Evolutionary conservation across 805 yeast genomes (phyloP), one percentile per base, ranked within the genome.

Genomic region (Metschnikowia cubensis): DNA sequence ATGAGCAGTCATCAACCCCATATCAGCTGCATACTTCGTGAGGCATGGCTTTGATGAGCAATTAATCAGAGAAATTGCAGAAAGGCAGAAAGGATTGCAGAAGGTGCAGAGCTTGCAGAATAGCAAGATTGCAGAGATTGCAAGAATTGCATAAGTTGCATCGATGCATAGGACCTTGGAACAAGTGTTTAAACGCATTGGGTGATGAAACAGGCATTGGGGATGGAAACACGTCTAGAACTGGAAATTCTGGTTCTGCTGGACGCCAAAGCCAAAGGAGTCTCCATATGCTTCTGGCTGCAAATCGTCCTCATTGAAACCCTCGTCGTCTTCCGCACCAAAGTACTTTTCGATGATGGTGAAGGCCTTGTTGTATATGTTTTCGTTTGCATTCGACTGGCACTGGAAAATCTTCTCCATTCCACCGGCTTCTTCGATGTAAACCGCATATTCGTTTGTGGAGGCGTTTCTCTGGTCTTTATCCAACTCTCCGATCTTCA

Each of bases 361-460:
- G 74, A 81, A 94, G 33, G 98, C 95, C 74, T 90, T 91, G 66
- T 87, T 82, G 71, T 94, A 94, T 64, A 94, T 88, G 65, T 85
- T 88, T 66, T 92, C 95, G 71, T 92, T 94, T 64, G 84, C 88
- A 72, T 89, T 90, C 67, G 80, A 82, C 77, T 94, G 99, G 67
- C 96, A 87, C 54, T 88, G 89, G 70, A 87, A 86, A 61, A 94
- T 92, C 75, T 89, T 91, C 69, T 94, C 98, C 83, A 90, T 86
- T 55, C 99, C 99, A 62, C 97, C 98, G 40, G 97, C 97, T 69
- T 92, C 97, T 74, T 94, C 99, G 65, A 94, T 87, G 73, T 73
- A 89, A 55, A 90, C 79, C 25, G 98, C 96, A 66, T 91, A 86
- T 68, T 87, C 89, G 71, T 94, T 94, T 62, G 83, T 78, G 45